Evolutionary conservation across 202 grass and related monocot genomes (phyloP), one percentile per base, ranked within the genome.

Genomic region (Setaria viridis): DNA sequence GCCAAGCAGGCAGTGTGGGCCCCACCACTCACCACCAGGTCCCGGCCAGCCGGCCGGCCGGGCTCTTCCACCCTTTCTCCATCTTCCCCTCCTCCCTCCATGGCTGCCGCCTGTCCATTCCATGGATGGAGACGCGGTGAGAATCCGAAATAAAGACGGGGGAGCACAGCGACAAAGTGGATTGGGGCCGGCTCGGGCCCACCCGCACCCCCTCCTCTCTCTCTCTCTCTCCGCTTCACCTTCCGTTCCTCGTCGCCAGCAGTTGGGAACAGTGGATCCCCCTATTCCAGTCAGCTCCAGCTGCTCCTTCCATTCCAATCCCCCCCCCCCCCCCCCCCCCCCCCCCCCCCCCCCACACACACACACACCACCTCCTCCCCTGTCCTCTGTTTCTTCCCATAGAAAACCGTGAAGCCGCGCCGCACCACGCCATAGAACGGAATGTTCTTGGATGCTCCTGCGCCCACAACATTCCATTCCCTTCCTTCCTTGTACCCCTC

Each of bases 371-470:
- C 37, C 0, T 8, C 20, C 29, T 6, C 10, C n/a, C 0, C 17
- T 69, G 51, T 76, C 62, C 35, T 75, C 43, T 73, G 37, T 66
- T 66, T 16, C 29, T 33, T 21, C 68, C 76, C 81, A 78, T 82
- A 66, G 78, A 67, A 90, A 78, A 77, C 66, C 47, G 83, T 46
- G 69, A 63, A 2, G 30, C 37, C 35, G 14, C 53, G 50, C 57
- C 81, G 25, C 43, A 50, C 66, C 76, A 53, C 72, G 68, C 55
- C 69, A 80, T 25, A 45, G 63, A 82, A 66, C 1, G 56, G 72
- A 91, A 88, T 91, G 89, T 91, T 88, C 85, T 72, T 85, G 89
- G 77, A 88, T 81, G 63, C 85, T 20, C 80, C 37, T 68, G 32
- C 65, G 43, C 48, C 81, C 68, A 32, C 7, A 74, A 84, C 85